Conservation (phyloP, 176 grass and related monocot species). For the Typha latifolia region DNA sequence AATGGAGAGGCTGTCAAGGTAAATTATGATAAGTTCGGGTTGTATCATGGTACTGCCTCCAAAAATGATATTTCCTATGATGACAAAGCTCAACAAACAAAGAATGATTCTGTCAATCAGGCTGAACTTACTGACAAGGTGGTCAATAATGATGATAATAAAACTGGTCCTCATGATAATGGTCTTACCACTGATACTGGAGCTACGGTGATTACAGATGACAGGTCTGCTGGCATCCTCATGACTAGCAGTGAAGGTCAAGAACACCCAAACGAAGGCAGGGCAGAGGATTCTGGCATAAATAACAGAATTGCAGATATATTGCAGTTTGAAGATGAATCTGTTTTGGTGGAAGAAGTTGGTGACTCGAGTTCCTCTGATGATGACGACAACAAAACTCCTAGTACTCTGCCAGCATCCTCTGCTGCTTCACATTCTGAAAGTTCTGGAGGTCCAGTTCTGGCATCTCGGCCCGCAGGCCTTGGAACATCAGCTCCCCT, state of each 20-base stretch:
- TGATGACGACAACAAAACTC: constrained; percentile 44
- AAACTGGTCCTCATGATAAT: neutral
- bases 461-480: constrained; percentile 54
- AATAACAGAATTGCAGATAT: neutral
- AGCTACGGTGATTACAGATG: neutral
- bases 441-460: constrained; percentile 20
- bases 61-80: neutral
- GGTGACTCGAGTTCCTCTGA: constrained; percentile 31
- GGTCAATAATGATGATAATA: neutral
- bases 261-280: neutral
- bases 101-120: neutral
- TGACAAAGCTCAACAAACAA: neutral
- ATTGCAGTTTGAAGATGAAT: constrained; percentile 9
- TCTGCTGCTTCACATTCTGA: constrained; percentile 10
- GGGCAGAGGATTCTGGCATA: neutral
- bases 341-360: constrained; percentile 45
- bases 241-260: neutral
- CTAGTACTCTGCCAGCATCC: constrained; percentile 17
- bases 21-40: neutral
- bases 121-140: neutral
- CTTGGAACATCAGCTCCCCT: constrained; percentile 63
- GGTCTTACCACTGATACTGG: neutral
- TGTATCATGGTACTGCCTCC: neutral
- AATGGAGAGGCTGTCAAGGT: neutral
- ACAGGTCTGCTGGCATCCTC: neutral